Percentiles rank a stretch among this genome's conserved stretches.
phyloP scores from a whole-genome alignment of 2,329 filamentous ascomycete genomes.

The Basipetospora chlamydospora region DNA sequence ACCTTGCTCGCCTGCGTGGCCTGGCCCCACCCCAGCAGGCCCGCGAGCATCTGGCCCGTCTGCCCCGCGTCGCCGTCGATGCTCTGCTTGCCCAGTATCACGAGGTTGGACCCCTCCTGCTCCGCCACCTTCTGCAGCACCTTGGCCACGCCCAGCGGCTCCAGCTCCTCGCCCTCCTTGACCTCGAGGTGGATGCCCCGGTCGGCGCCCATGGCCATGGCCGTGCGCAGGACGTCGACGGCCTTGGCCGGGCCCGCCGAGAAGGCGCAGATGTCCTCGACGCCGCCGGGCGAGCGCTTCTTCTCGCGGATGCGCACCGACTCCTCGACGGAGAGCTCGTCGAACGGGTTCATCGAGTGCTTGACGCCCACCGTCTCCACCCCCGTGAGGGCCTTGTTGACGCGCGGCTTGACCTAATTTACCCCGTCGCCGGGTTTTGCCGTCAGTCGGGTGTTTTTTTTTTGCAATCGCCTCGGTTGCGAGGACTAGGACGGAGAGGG shows the following conservation, averaged over 20 bases:
- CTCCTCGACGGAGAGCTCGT: slow-evolving; percentile 96
- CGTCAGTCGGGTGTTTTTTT: no score
- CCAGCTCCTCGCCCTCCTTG: slow-evolving; percentile 60
- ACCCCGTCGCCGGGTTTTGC: not conserved
- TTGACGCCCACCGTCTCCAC: slow-evolving; percentile 90
- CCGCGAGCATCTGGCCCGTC: slow-evolving; percentile 96
- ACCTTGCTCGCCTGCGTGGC: slow-evolving; percentile 87
- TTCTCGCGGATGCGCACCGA: slow-evolving; percentile 87
- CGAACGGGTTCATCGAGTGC: slow-evolving; percentile 98
- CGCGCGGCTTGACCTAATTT: slow-evolving; percentile 48
- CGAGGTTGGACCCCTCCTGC: slow-evolving; percentile 76
- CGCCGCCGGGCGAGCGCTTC: slow-evolving; percentile 54
- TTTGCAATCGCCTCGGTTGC: no score
- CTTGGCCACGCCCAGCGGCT: slow-evolving; percentile 88
- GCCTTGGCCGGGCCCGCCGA: slow-evolving; percentile 79
- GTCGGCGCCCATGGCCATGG: slow-evolving; percentile 98
- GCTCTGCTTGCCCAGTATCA: slow-evolving; percentile 92
- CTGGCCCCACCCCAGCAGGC: slow-evolving; percentile 81
- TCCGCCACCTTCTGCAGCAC: slow-evolving; percentile 66
- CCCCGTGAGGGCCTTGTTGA: slow-evolving; percentile 63
- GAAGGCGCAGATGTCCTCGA: slow-evolving; percentile 85
- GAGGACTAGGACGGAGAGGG: no score
- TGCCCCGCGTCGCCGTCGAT: slow-evolving; percentile 94
- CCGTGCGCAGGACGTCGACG: slow-evolving; percentile 78
- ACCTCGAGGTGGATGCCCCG: slow-evolving; percentile 76